Evolutionary conservation across 805 yeast genomes (phyloP).

Genomic region (Barnettozyma salicaria): DNA sequence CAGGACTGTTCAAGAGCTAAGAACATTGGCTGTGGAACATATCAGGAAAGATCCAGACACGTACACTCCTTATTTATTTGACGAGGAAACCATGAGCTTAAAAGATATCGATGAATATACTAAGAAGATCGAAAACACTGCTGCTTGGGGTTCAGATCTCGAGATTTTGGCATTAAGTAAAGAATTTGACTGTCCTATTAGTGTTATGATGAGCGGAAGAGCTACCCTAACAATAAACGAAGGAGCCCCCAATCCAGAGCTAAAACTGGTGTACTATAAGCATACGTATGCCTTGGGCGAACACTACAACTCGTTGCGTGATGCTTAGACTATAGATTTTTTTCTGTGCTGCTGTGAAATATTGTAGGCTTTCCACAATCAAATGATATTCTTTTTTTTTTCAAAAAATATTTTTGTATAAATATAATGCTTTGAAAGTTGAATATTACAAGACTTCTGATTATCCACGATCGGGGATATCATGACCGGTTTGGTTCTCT

Average conservation of each 20-base stretch:
- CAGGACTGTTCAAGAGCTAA: slow-evolving; percentile 44
- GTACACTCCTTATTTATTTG: slow-evolving; percentile 77
- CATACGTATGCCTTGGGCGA: slow-evolving; percentile 89
- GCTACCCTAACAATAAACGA: slow-evolving; percentile 61
- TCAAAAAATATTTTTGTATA: no score
- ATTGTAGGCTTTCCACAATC: no score
- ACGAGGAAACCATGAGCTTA: slow-evolving; percentile 62
- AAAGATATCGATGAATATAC: slow-evolving; percentile 66
- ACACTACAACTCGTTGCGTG: slow-evolving; percentile 81
- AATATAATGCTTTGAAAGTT: not conserved
- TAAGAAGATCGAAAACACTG: slow-evolving; percentile 60
- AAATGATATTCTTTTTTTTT: no score
- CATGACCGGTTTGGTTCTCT: not conserved
- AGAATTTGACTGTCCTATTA: slow-evolving; percentile 66
- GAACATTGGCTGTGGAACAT: slow-evolving; percentile 60
- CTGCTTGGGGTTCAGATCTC: slow-evolving; percentile 95
- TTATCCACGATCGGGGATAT: not conserved
- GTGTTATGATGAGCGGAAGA: slow-evolving; percentile 72
- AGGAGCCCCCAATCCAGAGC: slow-evolving; percentile 38
- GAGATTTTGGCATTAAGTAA: slow-evolving; percentile 80
- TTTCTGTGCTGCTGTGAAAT: no score
- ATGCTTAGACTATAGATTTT: slow-evolving; percentile 20
- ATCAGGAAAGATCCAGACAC: slow-evolving; percentile 61
- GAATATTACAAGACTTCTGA: not conserved
- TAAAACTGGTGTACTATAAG: slow-evolving; percentile 75